A percentile compares a stretch with the other conserved stretches of the same genome.
Evolutionary conservation across 2,329 filamentous ascomycete genomes (phyloP).

Genomic region (Cercospora sesami): DNA sequence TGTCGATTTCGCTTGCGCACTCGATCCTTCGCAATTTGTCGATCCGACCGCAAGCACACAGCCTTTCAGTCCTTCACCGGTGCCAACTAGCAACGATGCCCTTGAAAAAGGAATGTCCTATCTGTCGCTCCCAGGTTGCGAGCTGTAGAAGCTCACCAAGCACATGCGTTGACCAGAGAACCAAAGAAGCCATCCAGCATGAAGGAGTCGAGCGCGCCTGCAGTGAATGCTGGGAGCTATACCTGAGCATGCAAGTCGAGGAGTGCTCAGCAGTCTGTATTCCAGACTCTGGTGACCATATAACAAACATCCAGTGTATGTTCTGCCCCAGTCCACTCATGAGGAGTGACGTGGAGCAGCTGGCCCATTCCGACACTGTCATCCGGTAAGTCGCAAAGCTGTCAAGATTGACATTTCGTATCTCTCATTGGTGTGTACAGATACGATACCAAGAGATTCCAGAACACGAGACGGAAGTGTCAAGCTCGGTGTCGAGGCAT

Average conservation of each 20-base stretch:
- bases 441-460: constrained; percentile 1
- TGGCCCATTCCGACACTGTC: constrained; percentile 7
- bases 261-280: background rate
- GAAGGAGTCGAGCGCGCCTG: constrained; percentile 18
- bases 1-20: background rate
- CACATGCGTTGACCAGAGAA: background rate
- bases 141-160: background rate
- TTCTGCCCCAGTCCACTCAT: constrained; percentile 18
- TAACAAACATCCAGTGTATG: constrained; percentile 21
- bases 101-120: constrained; percentile 12
- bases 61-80: background rate
- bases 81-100: background rate
- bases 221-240: constrained; percentile 27
- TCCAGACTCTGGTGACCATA: background rate
- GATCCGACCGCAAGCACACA: background rate
- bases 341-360: background rate
- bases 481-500: constrained; percentile 18
- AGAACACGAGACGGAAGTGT: constrained; percentile 10
- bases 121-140: background rate
- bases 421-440: too few species aligned
- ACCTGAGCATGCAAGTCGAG: constrained; percentile 22
- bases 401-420: too few species aligned
- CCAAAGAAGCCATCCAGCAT: background rate
- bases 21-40: too few species aligned
- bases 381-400: background rate